Percentiles rank a stretch among this genome's conserved stretches.
These are phyloP conservation scores for Xylaria telfairii DNA, from an alignment of 495 filamentous ascomycete genomes.

Conservation along the genomic window DNA sequence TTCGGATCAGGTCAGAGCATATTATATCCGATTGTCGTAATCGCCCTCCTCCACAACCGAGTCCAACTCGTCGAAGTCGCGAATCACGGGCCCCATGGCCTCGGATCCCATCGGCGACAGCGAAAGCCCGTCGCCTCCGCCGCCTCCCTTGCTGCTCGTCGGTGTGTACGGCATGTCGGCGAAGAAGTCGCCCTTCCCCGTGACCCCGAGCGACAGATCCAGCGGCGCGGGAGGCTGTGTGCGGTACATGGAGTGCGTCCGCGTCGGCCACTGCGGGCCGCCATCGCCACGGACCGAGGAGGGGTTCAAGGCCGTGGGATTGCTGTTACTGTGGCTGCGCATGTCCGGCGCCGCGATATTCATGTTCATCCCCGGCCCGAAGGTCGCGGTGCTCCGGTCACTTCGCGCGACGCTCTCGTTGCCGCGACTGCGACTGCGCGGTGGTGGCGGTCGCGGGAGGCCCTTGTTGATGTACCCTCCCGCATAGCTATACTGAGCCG, in stretches of 20 bases:
- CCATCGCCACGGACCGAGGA: not conserved
- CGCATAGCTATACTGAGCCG: not conserved
- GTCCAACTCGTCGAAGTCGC: conserved; percentile 53
- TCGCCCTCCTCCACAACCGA: conserved; percentile 33
- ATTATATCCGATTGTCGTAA: conserved; percentile 20
- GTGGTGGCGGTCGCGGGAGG: conserved; percentile 15
- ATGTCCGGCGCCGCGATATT: not conserved
- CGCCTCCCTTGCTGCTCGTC: conserved; percentile 20
- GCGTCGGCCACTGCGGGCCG: conserved; percentile 9
- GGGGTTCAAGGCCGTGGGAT: not conserved
- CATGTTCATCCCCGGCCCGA: not conserved
- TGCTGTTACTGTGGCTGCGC: not conserved
- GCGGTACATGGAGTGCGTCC: conserved; percentile 26
- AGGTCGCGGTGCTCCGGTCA: not conserved
- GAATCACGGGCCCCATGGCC: conserved; percentile 46
- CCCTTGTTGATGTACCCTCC: conserved; percentile 2
- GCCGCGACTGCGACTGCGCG: conserved; percentile 12
- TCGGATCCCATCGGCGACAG: conserved; percentile 33
- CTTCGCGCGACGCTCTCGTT: conserved; percentile 1
- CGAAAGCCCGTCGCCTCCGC: conserved; percentile 23
- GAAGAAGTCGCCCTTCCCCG: conserved; percentile 10
- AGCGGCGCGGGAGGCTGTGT: conserved; percentile 32
- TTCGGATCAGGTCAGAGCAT: no score
- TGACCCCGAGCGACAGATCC: conserved; percentile 25
- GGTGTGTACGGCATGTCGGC: conserved; percentile 27